Base-by-base conservation (phyloP, 176 grass and related monocot species). In the Guadua angustifolia region DNA sequence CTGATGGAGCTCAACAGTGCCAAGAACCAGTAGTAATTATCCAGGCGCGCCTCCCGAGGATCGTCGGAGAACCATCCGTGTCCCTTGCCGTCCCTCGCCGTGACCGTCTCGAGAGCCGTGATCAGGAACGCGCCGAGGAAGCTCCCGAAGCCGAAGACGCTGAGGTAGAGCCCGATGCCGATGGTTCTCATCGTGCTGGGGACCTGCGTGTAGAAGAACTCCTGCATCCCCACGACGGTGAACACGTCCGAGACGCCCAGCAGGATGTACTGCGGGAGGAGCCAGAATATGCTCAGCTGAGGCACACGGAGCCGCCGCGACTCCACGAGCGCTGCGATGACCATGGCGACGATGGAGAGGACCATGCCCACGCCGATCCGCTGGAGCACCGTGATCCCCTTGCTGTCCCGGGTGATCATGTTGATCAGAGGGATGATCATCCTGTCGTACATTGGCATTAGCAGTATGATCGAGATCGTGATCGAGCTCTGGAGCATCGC, bases 401-500 rank as follows among this genome's bases (percentile, higher is more conserved):
- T 89, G 62, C 67, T 62, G 16, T 90, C 11, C 2, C 85, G 16
- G 26, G 93, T 90, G 69, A 95, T 4, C 1, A 70, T 0, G n/a
- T 86, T 63, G 32, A 87, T 58, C 73, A 92, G 36, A 3, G 93
- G 95, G 5, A 92, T 49, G 35, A 95, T 67, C 63, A 92, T 56
- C 89, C 72, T 80, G 79, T 98, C 93, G 46, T 98, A 98, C 6
- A 93, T 21, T 51, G 96, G 96, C 91, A 98, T 88, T 22, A 95
- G 77, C 22, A 98, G 85, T 80, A 98, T 94, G 82, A 98, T 95
- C 1, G 95, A 92, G 16, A 95, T 69, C 10, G 89, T 95, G 60
- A 95, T 91, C 7, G 89, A n/a, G 71, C 96, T 95, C 66, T 98
- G 96, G n/a, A 98, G 93, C 87, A 93, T 95, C 25, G 95, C 95